Conservation (phyloP, 2,329 filamentous ascomycete genomes). For the Fusarium brevicatenulatum region DNA sequence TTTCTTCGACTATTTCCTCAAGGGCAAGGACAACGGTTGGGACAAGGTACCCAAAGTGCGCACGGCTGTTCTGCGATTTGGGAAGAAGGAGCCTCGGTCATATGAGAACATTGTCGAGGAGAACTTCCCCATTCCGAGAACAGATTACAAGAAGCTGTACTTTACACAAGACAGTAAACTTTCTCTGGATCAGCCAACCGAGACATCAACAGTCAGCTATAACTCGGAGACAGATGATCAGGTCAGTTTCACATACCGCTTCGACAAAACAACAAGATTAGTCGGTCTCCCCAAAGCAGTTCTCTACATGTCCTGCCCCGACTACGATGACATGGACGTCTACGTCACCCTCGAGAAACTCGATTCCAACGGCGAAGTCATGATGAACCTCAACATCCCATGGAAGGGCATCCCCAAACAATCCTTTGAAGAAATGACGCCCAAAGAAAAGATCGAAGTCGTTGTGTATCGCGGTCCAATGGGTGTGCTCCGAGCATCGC, state of each 20-base stretch:
- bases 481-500: slow-evolving; percentile 2
- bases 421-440: neutral
- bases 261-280: neutral
- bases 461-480: slow-evolving; percentile 8
- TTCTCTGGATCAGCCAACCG: rapidly evolving
- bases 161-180: neutral
- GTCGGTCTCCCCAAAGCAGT: slow-evolving; percentile 16
- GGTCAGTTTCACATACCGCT: neutral
- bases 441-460: slow-evolving; percentile 2
- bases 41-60: neutral
- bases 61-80: neutral
- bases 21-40: neutral
- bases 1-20: slow-evolving; percentile 8
- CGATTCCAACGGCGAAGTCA: neutral
- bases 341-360: slow-evolving; percentile 9
- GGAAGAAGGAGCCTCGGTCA: slow-evolving; percentile 8
- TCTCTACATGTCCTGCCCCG: neutral
- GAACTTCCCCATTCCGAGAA: neutral
- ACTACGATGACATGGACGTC: slow-evolving; percentile 13
- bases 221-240: slow-evolving; percentile 11
- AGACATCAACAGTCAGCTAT: neutral
- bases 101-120: slow-evolving; percentile 8
- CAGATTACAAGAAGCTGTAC: slow-evolving; percentile 4
- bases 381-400: slow-evolving; percentile 14
- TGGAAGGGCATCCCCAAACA: slow-evolving; percentile 1